Evolutionary conservation across 169 alveolate genomes (phyloP).

Genomic region (Perkinsus marinus): DNA sequence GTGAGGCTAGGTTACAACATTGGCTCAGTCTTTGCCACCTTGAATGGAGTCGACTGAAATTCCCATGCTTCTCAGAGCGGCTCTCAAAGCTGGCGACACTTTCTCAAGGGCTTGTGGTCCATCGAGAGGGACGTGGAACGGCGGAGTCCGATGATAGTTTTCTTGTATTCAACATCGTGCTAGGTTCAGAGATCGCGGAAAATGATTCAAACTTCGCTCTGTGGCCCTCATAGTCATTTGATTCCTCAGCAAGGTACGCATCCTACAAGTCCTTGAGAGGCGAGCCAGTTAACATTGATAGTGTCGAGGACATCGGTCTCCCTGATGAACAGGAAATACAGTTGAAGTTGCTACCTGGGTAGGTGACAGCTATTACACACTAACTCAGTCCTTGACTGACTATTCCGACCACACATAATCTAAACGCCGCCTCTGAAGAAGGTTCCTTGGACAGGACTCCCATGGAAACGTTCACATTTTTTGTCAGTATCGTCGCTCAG

Average conservation of each 20-base stretch:
- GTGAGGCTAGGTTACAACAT: too few species aligned
- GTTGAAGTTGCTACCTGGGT: not conserved
- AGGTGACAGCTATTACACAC: not conserved
- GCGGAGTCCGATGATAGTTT: not conserved
- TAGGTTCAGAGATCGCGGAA: too few species aligned
- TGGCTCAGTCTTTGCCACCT: too few species aligned
- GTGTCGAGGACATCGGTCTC: not conserved
- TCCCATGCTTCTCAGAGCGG: not conserved
- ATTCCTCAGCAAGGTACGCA: not conserved
- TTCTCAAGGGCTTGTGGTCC: not conserved
- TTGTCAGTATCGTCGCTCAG: not conserved
- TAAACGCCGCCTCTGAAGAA: not conserved
- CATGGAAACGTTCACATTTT: too few species aligned
- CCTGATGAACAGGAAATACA: not conserved
- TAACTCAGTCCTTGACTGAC: too few species aligned
- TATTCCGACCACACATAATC: not conserved
- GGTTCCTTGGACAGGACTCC: too few species aligned
- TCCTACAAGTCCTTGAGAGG: not conserved
- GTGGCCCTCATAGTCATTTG: not conserved
- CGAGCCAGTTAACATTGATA: not conserved
- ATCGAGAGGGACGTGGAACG: not conserved
- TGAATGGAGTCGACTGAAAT: not conserved
- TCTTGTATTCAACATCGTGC: not conserved
- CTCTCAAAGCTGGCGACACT: not conserved
- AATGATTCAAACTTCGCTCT: too few species aligned